Base-by-base conservation (phyloP, 768 basidiomycete species). In the Leccinum arenicola region DNA sequence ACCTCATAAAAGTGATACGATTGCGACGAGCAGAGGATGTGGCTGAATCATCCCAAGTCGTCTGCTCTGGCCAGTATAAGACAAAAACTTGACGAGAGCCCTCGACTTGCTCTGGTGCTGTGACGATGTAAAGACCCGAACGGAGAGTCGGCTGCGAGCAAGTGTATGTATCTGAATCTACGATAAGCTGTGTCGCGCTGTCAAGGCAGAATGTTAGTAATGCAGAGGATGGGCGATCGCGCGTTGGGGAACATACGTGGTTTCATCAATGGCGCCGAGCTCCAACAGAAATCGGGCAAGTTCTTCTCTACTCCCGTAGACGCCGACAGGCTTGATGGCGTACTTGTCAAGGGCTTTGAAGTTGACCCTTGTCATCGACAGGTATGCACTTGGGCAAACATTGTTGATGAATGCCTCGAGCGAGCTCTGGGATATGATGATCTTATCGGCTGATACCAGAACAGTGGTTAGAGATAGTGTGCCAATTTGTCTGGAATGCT, bases 1-100 rank as follows among this genome's bases (percentile, higher is more conserved):
- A 82, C 85, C 85, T 71, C 83, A 87, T 85, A 62, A 87, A 87
- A 0, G 84, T 83, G 3, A 81, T 73, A 6, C 85, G 76, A 69
- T 85, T 87, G 3, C 80, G 76, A 29, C 74, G 65, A 51, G 82
- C 76, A 4, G 82, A 71, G 1, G 77, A 71, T 6, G 70, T 36
- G 0, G 82, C 78, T 14, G 74, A 69, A 65, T 85, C 83, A 35
- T 80, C 66, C 85, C 85, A 87, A 0, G 85, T 86, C 0, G 71
- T 76, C 31, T 82, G 75, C 59, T 87, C 83, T 0, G 85, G 85
- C 27, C 27, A 27, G 27, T 27, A 86, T 6, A 87, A 62, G 14
- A 84, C 75, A 52, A 81, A 83, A 7, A 81, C 52, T 23, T 73
- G 65, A 25, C 74, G 67, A 2, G 49, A 27, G 2, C 6, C 31